phyloP scores from a whole-genome alignment of 148 eudicot genomes.

The Spergularia marina region DNA sequence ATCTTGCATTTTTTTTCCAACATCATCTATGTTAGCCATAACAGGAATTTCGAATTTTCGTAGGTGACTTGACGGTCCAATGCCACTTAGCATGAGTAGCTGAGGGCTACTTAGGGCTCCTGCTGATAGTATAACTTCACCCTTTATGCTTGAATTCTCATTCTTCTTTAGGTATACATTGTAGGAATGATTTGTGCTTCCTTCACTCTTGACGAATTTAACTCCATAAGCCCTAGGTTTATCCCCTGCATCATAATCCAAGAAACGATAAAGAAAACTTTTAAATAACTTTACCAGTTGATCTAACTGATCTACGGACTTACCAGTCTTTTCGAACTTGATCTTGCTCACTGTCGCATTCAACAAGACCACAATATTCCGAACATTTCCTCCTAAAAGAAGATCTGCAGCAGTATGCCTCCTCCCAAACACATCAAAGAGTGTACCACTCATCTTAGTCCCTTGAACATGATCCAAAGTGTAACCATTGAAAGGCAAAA shows the following conservation, averaged over 20 bases:
- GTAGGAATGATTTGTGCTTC: constrained; percentile 25
- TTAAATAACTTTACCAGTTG: no score
- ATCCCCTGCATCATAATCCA: constrained; percentile 22
- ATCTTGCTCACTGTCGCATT: constrained; percentile 36
- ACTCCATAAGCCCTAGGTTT: constrained; percentile 42
- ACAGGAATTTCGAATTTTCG: constrained; percentile 30
- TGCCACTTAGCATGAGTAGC: constrained; percentile 46
- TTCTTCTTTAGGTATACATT: constrained; percentile 35
- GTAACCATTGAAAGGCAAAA: constrained; percentile 44
- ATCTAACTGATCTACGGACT: neutral
- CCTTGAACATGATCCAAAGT: constrained; percentile 40
- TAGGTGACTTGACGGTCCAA: constrained; percentile 38
- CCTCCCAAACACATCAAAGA: constrained; percentile 33
- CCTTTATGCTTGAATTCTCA: constrained; percentile 16
- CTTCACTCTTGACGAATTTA: constrained; percentile 34
- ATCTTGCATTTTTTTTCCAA: constrained; percentile 39
- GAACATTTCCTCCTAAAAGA: constrained; percentile 27
- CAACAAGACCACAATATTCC: constrained; percentile 32
- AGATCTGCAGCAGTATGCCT: constrained; percentile 48
- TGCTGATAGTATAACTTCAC: constrained; percentile 47
- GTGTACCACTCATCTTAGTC: constrained; percentile 41
- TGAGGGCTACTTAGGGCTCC: constrained; percentile 52
- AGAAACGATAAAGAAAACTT: neutral
- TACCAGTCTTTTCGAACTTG: constrained; percentile 28
- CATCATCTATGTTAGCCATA: constrained; percentile 18